Conservation (phyloP, 176 grass and related monocot species). For the Puccinellia tenuiflora region DNA sequence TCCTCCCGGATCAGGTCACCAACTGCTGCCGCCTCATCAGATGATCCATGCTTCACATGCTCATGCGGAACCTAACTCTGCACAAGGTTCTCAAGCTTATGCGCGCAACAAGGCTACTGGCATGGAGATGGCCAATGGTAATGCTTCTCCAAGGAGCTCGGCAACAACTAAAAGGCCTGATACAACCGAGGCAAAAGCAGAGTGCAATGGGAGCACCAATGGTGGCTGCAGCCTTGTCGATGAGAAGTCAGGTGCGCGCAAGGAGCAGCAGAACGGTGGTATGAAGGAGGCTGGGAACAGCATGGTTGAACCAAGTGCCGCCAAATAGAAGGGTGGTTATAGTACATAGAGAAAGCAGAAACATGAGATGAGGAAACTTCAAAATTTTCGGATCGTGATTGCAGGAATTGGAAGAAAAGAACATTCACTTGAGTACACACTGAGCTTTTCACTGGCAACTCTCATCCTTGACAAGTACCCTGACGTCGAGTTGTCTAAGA, state of each 20-base stretch:
- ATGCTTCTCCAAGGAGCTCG: slow-evolving; percentile 33
- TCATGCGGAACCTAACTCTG: slow-evolving; percentile 15
- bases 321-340: slow-evolving; percentile 26
- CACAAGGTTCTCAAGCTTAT: slow-evolving; percentile 9
- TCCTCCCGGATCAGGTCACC: slow-evolving; percentile 53
- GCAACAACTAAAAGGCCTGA: slow-evolving; percentile 9
- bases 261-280: slow-evolving; percentile 34
- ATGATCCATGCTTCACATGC: slow-evolving; percentile 32
- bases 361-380: slow-evolving; percentile 12
- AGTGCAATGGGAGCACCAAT: slow-evolving; percentile 40
- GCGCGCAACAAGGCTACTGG: slow-evolving; percentile 17
- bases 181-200: slow-evolving; percentile 17
- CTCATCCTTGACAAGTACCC: slow-evolving; percentile 15
- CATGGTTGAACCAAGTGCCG: slow-evolving; percentile 22
- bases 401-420: not conserved
- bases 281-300: slow-evolving; percentile 26
- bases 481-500: slow-evolving; percentile 4
- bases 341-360: slow-evolving; percentile 42
- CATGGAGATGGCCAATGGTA: slow-evolving; percentile 25
- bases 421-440: not conserved
- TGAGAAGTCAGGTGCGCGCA: slow-evolving; percentile 10
- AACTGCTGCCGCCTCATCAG: slow-evolving; percentile 27
- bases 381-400: slow-evolving; percentile 4
- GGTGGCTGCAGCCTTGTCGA: not conserved
- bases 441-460: slow-evolving; percentile 18